A percentile compares a stretch with the other conserved stretches of the same genome.
These are phyloP conservation scores for Mucor indicus DNA, from an alignment of 371 early-diverging fungal species.

Conservation along the genomic window DNA sequence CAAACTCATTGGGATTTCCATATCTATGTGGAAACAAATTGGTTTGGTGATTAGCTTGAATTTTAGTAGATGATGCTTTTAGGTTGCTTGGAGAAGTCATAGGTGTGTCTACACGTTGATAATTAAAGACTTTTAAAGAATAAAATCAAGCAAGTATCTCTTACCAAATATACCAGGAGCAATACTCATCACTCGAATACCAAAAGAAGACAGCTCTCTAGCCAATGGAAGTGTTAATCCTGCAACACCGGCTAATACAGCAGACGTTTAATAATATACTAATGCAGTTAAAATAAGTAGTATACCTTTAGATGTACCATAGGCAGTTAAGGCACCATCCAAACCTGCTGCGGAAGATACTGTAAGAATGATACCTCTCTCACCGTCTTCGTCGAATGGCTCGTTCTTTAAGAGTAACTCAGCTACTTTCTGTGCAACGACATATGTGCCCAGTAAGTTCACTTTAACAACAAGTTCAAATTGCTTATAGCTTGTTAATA, in stretches of 20 bases:
- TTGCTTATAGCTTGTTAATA: constrained; percentile 38
- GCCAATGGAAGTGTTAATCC: constrained; percentile 63
- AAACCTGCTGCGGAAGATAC: constrained; percentile 53
- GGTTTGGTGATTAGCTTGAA: too few species aligned
- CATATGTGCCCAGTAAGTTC: constrained; percentile 58
- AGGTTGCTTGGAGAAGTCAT: constrained; percentile 12
- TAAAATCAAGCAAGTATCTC: background rate
- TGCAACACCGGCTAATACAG: constrained; percentile 44
- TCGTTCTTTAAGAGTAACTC: constrained; percentile 39
- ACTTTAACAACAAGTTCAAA: constrained; percentile 50
- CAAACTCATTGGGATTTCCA: constrained; percentile 53
- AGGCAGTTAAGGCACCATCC: constrained; percentile 50
- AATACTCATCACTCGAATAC: constrained; percentile 57
- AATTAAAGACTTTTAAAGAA: background rate
- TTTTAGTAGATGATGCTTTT: too few species aligned
- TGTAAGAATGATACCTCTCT: constrained; percentile 58
- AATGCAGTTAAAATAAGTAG: background rate
- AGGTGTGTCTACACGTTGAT: constrained; percentile 29
- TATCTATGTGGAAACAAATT: constrained; percentile 47
- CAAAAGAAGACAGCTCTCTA: constrained; percentile 48
- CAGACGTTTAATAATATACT: background rate
- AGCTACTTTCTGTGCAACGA: constrained; percentile 56
- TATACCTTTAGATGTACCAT: constrained; percentile 58
- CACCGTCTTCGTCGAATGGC: constrained; percentile 42
- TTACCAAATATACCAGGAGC: constrained; percentile 62